A percentile compares a stretch with the other conserved stretches of the same genome.
phyloP scores from a whole-genome alignment of 345 rosid species.

The Syzygium grande region DNA sequence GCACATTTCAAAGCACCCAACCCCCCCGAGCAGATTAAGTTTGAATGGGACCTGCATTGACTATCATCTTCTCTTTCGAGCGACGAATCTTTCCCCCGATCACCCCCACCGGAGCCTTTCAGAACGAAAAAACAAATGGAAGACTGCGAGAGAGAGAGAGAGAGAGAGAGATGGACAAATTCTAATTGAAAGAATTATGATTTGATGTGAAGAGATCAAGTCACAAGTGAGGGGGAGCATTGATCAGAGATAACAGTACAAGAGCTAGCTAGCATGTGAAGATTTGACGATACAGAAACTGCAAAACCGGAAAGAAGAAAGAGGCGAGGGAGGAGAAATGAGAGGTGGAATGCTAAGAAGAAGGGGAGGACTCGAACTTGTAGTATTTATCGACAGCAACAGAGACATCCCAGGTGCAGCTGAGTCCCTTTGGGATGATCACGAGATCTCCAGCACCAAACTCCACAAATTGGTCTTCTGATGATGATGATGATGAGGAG shows the following conservation, averaged over 20 bases:
- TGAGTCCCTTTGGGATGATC: slow-evolving; percentile 68
- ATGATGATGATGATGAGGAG: not conserved
- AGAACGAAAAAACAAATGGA: not conserved
- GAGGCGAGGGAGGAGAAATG: not conserved
- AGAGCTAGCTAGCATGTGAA: not conserved
- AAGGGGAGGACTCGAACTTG: slow-evolving; percentile 47
- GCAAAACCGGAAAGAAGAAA: not conserved
- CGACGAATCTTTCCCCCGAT: not conserved
- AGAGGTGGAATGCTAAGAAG: slow-evolving; percentile 13
- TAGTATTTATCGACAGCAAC: slow-evolving; percentile 79
- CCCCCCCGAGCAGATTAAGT: slow-evolving; percentile 7
- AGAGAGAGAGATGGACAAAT: not conserved
- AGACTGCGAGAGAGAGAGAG: not conserved
- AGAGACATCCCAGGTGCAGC: slow-evolving; percentile 91
- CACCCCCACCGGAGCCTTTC: not conserved
- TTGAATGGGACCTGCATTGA: slow-evolving; percentile 29
- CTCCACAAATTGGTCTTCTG: slow-evolving; percentile 42
- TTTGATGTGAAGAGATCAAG: not conserved
- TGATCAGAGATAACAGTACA: not conserved
- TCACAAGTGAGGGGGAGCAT: not conserved
- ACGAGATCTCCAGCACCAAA: slow-evolving; percentile 96
- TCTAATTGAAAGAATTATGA: not conserved
- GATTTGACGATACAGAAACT: not conserved
- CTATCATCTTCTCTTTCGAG: slow-evolving; percentile 7
- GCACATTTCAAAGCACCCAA: slow-evolving; percentile 3